Conservation (phyloP, 2,329 filamentous ascomycete species). For the Dactylellina drechsleri region DNA sequence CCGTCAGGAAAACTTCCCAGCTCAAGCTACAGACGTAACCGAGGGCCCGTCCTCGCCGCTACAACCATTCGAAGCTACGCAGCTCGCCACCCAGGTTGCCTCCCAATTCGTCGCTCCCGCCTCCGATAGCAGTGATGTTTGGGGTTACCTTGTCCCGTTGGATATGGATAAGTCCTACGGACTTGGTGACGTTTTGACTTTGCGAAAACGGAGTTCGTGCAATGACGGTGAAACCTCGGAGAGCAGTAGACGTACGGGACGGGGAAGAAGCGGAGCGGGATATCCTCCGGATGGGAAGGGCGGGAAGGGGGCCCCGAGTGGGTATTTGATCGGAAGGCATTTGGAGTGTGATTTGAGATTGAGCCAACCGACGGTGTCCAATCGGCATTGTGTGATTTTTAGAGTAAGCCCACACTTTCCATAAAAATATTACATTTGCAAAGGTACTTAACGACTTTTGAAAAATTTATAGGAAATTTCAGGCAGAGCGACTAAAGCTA, state of each 20-base stretch:
- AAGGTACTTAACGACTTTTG: conserved; percentile 62
- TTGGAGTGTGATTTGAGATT: conserved; percentile 75
- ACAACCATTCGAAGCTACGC: conserved; percentile 63
- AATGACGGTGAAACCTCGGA: conserved; percentile 68
- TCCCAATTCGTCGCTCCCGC: conserved; percentile 86
- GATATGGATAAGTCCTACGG: conserved; percentile 69
- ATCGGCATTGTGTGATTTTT: conserved; percentile 59
- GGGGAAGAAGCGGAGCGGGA: conserved; percentile 65
- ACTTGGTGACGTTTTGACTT: conserved; percentile 72
- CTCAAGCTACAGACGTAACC: conserved; percentile 66
- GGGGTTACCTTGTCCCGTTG: conserved; percentile 91
- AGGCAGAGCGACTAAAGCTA: conserved; percentile 70
- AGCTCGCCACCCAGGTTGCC: conserved; percentile 72
- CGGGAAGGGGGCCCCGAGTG: conserved; percentile 73
- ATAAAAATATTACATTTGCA: conserved; percentile 60
- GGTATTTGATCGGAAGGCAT: conserved; percentile 91
- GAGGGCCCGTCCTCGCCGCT: conserved; percentile 72
- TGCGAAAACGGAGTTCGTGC: conserved; percentile 79
- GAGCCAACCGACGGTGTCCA: conserved; percentile 58
- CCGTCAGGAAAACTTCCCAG: conserved; percentile 71
- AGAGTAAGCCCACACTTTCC: conserved; percentile 54
- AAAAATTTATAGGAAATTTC: conserved; percentile 61
- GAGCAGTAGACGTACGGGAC: conserved; percentile 60
- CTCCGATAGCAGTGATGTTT: conserved; percentile 74
- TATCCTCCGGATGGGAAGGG: conserved; percentile 72